These are phyloP conservation scores for Eucommia ulmoides DNA, from an alignment of 257 asterid genomes.

Conservation along the genomic window DNA sequence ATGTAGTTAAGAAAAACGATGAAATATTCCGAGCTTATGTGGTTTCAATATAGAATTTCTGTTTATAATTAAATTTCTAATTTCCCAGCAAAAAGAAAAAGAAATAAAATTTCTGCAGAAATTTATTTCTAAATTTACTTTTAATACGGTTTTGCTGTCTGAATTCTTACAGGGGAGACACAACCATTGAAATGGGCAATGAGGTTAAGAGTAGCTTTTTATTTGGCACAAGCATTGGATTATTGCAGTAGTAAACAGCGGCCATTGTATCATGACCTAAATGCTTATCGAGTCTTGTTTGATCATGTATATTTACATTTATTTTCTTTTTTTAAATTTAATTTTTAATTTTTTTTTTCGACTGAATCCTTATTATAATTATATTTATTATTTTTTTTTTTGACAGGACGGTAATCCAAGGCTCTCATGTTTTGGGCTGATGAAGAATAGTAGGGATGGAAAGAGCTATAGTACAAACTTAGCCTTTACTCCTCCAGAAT, in stretches of 20 bases:
- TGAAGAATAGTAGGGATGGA: conserved; percentile 62
- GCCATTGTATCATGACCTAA: not conserved
- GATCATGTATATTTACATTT: not conserved
- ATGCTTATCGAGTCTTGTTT: not conserved
- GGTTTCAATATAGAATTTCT: no score
- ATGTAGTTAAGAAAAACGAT: no score
- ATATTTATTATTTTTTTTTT: conserved; percentile 1
- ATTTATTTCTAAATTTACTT: no score
- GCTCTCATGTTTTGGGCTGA: conserved; percentile 53
- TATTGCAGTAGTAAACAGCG: not conserved
- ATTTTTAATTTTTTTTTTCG: no score
- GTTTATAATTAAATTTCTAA: no score
- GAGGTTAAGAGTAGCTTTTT: not conserved
- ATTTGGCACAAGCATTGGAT: not conserved
- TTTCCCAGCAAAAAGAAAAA: no score
- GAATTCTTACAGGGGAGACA: not conserved
- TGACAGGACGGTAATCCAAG: conserved; percentile 50
- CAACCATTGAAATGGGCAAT: not conserved
- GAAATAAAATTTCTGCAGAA: no score
- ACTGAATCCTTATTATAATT: not conserved
- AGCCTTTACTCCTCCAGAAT: conserved; percentile 65
- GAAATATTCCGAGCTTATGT: no score
- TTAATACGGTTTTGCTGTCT: no score
- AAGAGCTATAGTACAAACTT: conserved; percentile 59
- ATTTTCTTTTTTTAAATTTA: not conserved